Evolutionary conservation across 2,329 filamentous ascomycete species (phyloP).

Genomic region (Talaromyces rugulosus): DNA sequence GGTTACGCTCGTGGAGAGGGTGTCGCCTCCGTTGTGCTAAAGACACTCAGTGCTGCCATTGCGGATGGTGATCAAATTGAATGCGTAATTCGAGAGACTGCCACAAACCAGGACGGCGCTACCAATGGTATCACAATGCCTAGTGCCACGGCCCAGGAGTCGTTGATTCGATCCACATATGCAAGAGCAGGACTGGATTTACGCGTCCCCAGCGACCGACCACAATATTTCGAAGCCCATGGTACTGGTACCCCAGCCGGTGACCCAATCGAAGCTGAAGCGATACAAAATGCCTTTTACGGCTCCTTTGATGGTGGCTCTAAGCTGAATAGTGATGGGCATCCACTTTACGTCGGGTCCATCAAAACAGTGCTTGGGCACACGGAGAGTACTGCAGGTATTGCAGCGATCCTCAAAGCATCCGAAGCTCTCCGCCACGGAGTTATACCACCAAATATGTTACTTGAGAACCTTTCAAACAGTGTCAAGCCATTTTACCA

Average conservation of each 20-base stretch:
- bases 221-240: conserved; percentile 45
- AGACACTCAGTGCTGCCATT: conserved; percentile 43
- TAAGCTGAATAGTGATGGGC: no score
- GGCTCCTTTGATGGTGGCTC: no score
- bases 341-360: conserved; percentile 21
- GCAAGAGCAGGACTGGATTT: conserved; percentile 32
- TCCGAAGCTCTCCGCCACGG: conserved; percentile 35
- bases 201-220: conserved; percentile 17
- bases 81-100: conserved; percentile 32
- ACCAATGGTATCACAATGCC: conserved; percentile 35
- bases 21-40: conserved; percentile 47
- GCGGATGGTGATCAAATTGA: conserved; percentile 44
- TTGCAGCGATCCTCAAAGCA: conserved; percentile 22
- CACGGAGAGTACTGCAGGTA: conserved; percentile 24
- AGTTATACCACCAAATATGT: conserved; percentile 22
- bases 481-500: conserved; percentile 19
- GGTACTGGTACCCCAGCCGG: conserved; percentile 39
- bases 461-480: conserved; percentile 24
- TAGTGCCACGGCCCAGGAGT: conserved; percentile 32
- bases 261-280: conserved; percentile 26
- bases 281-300: conserved; percentile 21
- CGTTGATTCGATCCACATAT: conserved; percentile 39
- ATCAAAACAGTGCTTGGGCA: conserved; percentile 33
- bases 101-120: conserved; percentile 34
- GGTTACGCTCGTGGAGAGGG: conserved; percentile 54